These are phyloP conservation scores for Cubamyces sp. DNA, from an alignment of 768 basidiomycete genomes.

Conservation along the genomic window DNA sequence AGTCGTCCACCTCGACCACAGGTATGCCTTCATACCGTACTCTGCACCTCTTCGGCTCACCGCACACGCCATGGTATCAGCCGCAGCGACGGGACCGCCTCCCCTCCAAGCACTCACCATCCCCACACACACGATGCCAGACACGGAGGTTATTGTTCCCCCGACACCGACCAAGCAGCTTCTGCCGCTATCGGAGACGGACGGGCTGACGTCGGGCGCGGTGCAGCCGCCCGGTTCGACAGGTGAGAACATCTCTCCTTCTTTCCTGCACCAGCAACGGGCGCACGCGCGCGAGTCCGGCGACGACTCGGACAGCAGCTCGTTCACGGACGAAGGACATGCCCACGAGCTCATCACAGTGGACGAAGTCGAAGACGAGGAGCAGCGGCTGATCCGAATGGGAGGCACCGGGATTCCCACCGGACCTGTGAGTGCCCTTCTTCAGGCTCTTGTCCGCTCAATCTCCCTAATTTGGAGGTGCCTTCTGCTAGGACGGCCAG, in stretches of 20 bases:
- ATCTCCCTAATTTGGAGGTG: not conserved
- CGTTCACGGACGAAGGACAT: conserved; percentile 69
- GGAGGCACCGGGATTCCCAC: conserved; percentile 95
- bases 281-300: conserved; percentile 42
- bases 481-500: conserved; percentile 67
- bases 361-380: conserved; percentile 78
- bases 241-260: conserved; percentile 42
- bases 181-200: conserved; percentile 74
- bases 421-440: conserved; percentile 67
- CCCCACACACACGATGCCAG: conserved; percentile 27
- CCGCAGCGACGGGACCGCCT: conserved; percentile 16
- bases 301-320: conserved; percentile 54
- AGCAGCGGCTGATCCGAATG: conserved; percentile 83
- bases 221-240: conserved; percentile 90
- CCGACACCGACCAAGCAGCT: conserved; percentile 52
- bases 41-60: not conserved
- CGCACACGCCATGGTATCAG: not conserved
- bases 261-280: conserved; percentile 31
- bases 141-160: conserved; percentile 47
- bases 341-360: conserved; percentile 52
- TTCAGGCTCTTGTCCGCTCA: conserved; percentile 11
- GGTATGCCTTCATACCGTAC: conserved; percentile 14
- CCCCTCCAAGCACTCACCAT: conserved; percentile 23
- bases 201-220: conserved; percentile 86
- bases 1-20: conserved; percentile 30